Base-by-base conservation (phyloP, 2,329 filamentous ascomycete genomes). In the Gyromitra esculenta region DNA sequence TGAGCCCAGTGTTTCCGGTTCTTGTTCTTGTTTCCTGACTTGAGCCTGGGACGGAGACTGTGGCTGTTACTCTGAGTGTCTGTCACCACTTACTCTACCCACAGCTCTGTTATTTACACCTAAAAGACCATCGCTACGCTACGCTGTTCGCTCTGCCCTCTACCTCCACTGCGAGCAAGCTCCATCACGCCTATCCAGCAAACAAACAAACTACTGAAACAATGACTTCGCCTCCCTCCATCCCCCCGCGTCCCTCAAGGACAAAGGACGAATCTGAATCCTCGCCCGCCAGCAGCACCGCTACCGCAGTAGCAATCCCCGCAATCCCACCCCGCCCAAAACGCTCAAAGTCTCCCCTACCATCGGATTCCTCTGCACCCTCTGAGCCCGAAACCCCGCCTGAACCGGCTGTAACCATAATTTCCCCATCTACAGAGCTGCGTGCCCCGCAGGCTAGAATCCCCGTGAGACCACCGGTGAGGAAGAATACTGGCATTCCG, bases 401-500 rank as follows among this genome's bases (percentile, higher is more conserved):
- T n/a, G 74, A 75, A 43, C 77, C 74, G 18, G 74, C 60, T 9
- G 41, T 75, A 8, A 52, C 59, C 9, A 77, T 48, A 6, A 78
- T 79, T 21, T 62, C 77, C 18, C 43, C 71, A 15, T 48, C 68
- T 18, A 76, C 75, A 5, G 78, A 79, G 62, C 66, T 79, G 15
- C 67, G 74, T 45, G 70, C 74, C n/a, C 72, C 78, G 3, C 67
- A 71, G 21, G 71, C 77, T 11, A 43, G 57, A 25, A 59, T 66
- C 5, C 69, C 76, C 31, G 52, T 76, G 41, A 65, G 76, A 54
- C 67, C 75, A 18, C 79, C 79, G 35, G 70, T 77, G 25, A 79
- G 80, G 18, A 75, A 81, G 57, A 79, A 80, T 66, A 75, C 77
- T 9, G 95, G 94, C 25, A 97, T 97, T 81, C 94, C 94, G 1